Conservation (phyloP, 805 yeast genomes). For the Yarrowia divulgata region DNA sequence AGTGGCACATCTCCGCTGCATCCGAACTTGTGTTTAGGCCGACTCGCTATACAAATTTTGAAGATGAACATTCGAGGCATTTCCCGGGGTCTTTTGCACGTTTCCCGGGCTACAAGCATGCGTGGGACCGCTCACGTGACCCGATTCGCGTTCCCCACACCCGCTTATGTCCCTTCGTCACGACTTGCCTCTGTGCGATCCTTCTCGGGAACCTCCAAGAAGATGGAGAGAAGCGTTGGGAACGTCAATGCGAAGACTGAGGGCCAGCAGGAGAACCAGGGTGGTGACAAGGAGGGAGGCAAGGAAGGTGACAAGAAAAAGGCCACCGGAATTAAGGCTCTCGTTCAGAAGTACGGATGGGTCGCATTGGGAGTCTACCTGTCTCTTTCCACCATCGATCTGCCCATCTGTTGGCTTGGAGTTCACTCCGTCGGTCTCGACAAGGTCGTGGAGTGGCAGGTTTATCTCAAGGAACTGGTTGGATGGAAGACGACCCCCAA, state of each 20-base stretch:
- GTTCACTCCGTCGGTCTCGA: slow-evolving; percentile 93
- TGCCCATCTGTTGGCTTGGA: slow-evolving; percentile 79
- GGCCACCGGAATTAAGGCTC: slow-evolving; percentile 42
- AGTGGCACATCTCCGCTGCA: not conserved
- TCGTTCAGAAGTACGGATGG: slow-evolving; percentile 88
- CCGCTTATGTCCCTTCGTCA: not conserved
- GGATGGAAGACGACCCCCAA: slow-evolving; percentile 61
- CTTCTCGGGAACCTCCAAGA: not conserved
- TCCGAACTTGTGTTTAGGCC: not conserved
- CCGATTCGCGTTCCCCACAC: not conserved
- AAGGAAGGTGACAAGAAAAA: slow-evolving; percentile 1
- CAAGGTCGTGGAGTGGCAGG: slow-evolving; percentile 70
- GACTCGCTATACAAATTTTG: not conserved
- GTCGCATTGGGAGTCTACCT: slow-evolving; percentile 87
- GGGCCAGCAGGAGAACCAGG: not conserved
- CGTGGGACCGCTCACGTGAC: not conserved
- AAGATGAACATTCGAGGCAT: slow-evolving; percentile 30
- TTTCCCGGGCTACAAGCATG: slow-evolving; percentile 8
- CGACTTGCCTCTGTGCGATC: not conserved
- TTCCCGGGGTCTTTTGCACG: slow-evolving; percentile 23
- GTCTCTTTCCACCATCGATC: slow-evolving; percentile 73
- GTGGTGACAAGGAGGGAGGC: not conserved
- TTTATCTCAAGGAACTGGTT: slow-evolving; percentile 62
- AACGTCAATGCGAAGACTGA: not conserved
- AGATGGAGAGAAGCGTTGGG: not conserved